Evolutionary conservation across 2,329 filamentous ascomycete species (phyloP).

Genomic region (Colletotrichum theobromicola): DNA sequence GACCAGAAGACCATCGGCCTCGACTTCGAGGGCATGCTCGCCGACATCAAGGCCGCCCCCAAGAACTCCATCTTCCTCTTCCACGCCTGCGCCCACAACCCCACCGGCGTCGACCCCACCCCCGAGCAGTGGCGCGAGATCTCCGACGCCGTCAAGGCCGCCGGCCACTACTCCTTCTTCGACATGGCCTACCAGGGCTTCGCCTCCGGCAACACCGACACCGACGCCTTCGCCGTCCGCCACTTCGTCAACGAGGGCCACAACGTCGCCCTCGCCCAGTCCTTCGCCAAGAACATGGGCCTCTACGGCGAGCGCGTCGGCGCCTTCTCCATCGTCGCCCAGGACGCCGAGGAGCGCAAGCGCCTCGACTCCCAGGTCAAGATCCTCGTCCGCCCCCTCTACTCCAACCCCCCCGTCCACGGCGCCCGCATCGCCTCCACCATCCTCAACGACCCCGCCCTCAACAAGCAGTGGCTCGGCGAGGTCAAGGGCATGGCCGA

Average conservation of each 20-base stretch:
- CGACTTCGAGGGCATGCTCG: slow-evolving; percentile 93
- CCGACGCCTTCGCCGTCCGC: slow-evolving; percentile 91
- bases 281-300: slow-evolving; percentile 99
- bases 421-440: slow-evolving; percentile 91
- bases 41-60: slow-evolving; percentile 88
- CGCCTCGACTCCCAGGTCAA: slow-evolving; percentile 97
- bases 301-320: slow-evolving; percentile 98
- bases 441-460: slow-evolving; percentile 83
- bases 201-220: slow-evolving; percentile 88
- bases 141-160: slow-evolving; percentile 82
- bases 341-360: slow-evolving; percentile 88
- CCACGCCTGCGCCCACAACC: slow-evolving; percentile 98
- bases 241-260: slow-evolving; percentile 94
- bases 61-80: slow-evolving; percentile 89
- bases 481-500: slow-evolving; percentile 99
- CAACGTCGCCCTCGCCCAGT: slow-evolving; percentile 86
- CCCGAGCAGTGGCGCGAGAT: slow-evolving; percentile 92
- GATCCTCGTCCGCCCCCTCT: slow-evolving; percentile 94
- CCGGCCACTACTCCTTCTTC: slow-evolving; percentile 94
- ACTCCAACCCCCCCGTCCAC: slow-evolving; percentile 98
- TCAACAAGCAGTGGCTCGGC: slow-evolving; percentile 92
- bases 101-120: slow-evolving; percentile 94
- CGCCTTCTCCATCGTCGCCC: slow-evolving; percentile 91
- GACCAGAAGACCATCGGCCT: slow-evolving; percentile 98
- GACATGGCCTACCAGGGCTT: slow-evolving; percentile 99